Evolutionary conservation across 1,284 basidiomycete species (phyloP), one percentile per base, ranked within the genome.

Genomic region (Ceratobasidium sp.): DNA sequence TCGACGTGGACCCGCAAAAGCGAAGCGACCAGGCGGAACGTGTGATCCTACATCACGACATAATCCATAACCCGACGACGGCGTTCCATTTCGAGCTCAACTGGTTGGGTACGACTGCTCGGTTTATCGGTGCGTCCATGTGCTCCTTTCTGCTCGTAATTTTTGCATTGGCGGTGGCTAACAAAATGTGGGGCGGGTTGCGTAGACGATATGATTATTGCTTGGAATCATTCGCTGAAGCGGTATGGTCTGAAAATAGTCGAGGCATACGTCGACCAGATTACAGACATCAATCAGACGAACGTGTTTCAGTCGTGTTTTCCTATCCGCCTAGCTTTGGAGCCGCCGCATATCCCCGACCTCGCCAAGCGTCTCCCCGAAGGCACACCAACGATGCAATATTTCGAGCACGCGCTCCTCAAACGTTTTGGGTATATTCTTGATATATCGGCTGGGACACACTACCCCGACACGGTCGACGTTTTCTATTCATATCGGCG

Each of bases 1-100:
- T 97, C 76, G 95, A 97, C 79, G 88, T 95, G 54, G 96, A 98
- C 81, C 90, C 89, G 0, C 86, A 86, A 79, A 93, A 91, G 73
- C 89, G 89, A 82, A 96, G 93, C 77, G 92, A 95, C 80, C 91
- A 96, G 78, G 92, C 95, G 0, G 96, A 98, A 78, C 89, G 91
- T 4, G 93, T 95, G 29, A 87, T 96, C 48, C 86, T 97, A 36
- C 96, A 98, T 80, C 90, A 96, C 80, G 96, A 98, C 82, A 90
- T 97, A 75, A 93, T 96, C 66, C 96, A 98, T 82, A 97, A 97
- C 80, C 92, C 94, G 0, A 88, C 87, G 19, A 97, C 93, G 51
- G 95, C 94, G 73, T 97, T 97, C 84, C 96, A 98, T 83, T 95
- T 98, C 80, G 97, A 99, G 82, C 87, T 99, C 53, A 96, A 99